Conservation (phyloP, 208 protist genomes). For the Crithidia brevicula region DNA sequence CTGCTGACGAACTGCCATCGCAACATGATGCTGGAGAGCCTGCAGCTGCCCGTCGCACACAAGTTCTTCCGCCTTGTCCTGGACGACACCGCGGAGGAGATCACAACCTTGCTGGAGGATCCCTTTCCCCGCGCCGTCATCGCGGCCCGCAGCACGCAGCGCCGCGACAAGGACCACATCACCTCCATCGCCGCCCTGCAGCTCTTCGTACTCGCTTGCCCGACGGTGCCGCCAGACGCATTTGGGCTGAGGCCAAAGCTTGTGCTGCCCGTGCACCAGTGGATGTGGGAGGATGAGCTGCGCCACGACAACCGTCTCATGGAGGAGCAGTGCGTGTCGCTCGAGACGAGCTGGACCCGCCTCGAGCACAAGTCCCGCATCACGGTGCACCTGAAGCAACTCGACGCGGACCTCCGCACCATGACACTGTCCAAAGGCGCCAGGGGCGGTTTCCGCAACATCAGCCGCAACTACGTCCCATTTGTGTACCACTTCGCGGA, state of each 20-base stretch:
- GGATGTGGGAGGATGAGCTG: constrained; percentile 91
- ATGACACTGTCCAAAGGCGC: constrained; percentile 73
- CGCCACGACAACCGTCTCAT: constrained; percentile 67
- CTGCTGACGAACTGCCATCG: constrained; percentile 55
- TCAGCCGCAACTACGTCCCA: constrained; percentile 71
- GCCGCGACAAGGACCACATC: constrained; percentile 85
- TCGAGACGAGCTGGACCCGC: constrained; percentile 59
- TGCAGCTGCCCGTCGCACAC: constrained; percentile 60
- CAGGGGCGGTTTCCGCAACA: constrained; percentile 51
- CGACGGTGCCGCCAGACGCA: constrained; percentile 65
- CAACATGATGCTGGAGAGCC: constrained; percentile 49
- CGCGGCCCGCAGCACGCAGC: constrained; percentile 53
- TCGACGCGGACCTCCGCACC: constrained; percentile 63
- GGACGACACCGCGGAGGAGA: constrained; percentile 51
- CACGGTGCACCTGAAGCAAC: constrained; percentile 49
- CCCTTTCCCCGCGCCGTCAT: constrained; percentile 69
- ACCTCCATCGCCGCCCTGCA: constrained; percentile 81
- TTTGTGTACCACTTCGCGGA: constrained; percentile 88
- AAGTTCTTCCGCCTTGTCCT: constrained; percentile 75
- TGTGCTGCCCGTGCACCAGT: constrained; percentile 85
- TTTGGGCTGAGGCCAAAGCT: constrained; percentile 79
- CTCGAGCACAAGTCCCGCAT: constrained; percentile 43
- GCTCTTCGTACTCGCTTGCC: constrained; percentile 76
- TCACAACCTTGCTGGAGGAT: constrained; percentile 72
- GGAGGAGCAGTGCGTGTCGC: constrained; percentile 74